Percentiles rank a stretch among this genome's conserved stretches.
Conservation (phyloP, 805 yeast genomes). For the Tetrapisispora namnaoensis region DNA sequence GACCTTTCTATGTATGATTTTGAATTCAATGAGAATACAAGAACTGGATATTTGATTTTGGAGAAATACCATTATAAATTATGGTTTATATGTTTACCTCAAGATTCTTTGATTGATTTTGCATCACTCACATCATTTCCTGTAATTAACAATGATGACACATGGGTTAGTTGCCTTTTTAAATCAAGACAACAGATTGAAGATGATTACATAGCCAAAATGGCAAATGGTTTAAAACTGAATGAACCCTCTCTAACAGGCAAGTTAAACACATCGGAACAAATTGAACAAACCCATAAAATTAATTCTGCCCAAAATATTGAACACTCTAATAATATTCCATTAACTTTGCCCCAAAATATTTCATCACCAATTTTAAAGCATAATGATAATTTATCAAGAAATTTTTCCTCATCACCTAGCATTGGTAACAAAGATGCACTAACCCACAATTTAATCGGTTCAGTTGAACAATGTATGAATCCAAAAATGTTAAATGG, state of each 20-base stretch:
- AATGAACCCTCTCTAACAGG: neutral
- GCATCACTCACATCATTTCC: conserved; percentile 27
- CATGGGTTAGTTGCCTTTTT: conserved; percentile 64
- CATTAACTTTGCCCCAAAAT: neutral
- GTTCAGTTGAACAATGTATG: neutral
- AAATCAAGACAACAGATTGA: conserved; percentile 49
- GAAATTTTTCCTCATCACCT: neutral
- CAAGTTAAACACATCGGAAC: neutral
- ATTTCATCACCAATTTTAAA: neutral
- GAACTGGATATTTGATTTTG: conserved; percentile 53
- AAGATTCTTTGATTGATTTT: conserved; percentile 1
- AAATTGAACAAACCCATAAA: neutral
- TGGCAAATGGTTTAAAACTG: neutral
- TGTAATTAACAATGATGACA: conserved; percentile 38
- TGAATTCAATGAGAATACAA: conserved; percentile 54
- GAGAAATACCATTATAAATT: conserved; percentile 50
- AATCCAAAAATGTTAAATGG: neutral
- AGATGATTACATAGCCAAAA: neutral
- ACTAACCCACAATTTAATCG: neutral
- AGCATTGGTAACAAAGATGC: neutral
- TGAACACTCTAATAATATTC: neutral
- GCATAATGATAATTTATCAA: neutral
- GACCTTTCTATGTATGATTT: conserved; percentile 71
- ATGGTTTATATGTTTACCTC: conserved; percentile 46
- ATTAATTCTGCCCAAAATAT: neutral